Evolutionary conservation across 768 basidiomycete species (phyloP).

Genomic region (Pulveroboletus sp.): DNA sequence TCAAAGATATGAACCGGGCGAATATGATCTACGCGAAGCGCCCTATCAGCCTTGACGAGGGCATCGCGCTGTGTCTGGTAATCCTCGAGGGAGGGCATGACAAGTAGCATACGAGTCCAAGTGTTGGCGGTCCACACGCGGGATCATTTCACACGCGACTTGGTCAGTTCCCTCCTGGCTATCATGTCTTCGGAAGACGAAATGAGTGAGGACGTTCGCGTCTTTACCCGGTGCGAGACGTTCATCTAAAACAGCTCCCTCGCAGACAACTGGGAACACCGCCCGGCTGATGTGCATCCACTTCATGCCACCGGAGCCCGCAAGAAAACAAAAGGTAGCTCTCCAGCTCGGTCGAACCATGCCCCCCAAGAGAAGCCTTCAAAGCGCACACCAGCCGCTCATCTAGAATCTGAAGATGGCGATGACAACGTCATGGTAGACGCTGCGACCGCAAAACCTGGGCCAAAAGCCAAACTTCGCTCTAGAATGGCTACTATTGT

Average conservation of each 20-base stretch:
- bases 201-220: slow-evolving; percentile 23
- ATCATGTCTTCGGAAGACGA: slow-evolving; percentile 32
- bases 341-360: slow-evolving; percentile 11
- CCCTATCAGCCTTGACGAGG: slow-evolving; percentile 39
- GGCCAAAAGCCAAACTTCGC: slow-evolving; percentile 17
- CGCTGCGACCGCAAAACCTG: background rate
- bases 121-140: no score
- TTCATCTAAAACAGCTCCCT: slow-evolving; percentile 25
- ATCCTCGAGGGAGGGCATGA: slow-evolving; percentile 13
- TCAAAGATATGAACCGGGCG: slow-evolving; percentile 36
- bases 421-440: slow-evolving; percentile 1
- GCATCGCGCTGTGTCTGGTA: slow-evolving; percentile 25
- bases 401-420: background rate
- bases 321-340: slow-evolving; percentile 16
- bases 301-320: slow-evolving; percentile 13
- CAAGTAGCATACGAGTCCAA: no score
- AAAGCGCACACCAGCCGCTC: slow-evolving; percentile 8
- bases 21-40: slow-evolving; percentile 45
- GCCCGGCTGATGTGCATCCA: slow-evolving; percentile 2
- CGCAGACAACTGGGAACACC: slow-evolving; percentile 20
- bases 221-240: slow-evolving; percentile 1
- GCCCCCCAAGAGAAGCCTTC: slow-evolving; percentile 12
- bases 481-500: slow-evolving; percentile 5
- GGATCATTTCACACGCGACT: no score
- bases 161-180: background rate